Percentiles rank a stretch among this genome's conserved stretches.
Conservation (phyloP, 805 yeast species). For the Yarrowia sp. region DNA sequence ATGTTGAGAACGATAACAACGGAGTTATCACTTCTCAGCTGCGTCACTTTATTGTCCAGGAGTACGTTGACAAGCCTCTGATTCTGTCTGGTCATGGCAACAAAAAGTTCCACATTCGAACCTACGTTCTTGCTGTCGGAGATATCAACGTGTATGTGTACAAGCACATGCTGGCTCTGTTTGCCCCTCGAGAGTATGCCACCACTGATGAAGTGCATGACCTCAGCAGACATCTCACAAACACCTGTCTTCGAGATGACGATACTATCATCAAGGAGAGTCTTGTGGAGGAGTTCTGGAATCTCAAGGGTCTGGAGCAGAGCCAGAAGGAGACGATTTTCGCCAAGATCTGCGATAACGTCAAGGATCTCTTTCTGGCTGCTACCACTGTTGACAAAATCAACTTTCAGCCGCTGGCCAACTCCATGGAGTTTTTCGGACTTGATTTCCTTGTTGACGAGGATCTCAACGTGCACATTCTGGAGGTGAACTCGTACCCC, state of each 20-base stretch:
- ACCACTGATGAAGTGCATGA: conserved; percentile 40
- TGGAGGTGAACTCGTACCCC: conserved; percentile 92
- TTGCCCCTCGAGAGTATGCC: conserved; percentile 58
- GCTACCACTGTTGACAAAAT: conserved; percentile 77
- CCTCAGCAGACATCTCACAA: conserved; percentile 81
- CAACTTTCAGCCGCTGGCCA: conserved; percentile 76
- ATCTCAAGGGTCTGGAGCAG: conserved; percentile 46
- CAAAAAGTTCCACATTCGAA: conserved; percentile 85
- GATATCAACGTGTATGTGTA: conserved; percentile 76
- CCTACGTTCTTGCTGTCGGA: conserved; percentile 76
- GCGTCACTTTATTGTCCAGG: conserved; percentile 88
- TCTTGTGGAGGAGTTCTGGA: conserved; percentile 63
- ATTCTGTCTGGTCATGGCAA: conserved; percentile 56
- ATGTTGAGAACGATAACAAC: conserved; percentile 44
- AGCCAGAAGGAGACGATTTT: conserved; percentile 46
- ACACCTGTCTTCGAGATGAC: conserved; percentile 81
- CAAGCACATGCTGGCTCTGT: conserved; percentile 74
- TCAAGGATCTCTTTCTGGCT: conserved; percentile 73
- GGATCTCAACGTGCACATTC: conserved; percentile 52
- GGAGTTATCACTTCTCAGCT: conserved; percentile 82
- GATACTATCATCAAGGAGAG: conserved; percentile 38
- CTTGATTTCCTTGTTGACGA: conserved; percentile 77
- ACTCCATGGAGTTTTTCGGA: conserved; percentile 86
- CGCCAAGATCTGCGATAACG: conserved; percentile 56
- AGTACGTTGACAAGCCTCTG: conserved; percentile 68